Evolutionary conservation across 1,284 basidiomycete species (phyloP).

Genomic region (Fistulinella cinereoalba): DNA sequence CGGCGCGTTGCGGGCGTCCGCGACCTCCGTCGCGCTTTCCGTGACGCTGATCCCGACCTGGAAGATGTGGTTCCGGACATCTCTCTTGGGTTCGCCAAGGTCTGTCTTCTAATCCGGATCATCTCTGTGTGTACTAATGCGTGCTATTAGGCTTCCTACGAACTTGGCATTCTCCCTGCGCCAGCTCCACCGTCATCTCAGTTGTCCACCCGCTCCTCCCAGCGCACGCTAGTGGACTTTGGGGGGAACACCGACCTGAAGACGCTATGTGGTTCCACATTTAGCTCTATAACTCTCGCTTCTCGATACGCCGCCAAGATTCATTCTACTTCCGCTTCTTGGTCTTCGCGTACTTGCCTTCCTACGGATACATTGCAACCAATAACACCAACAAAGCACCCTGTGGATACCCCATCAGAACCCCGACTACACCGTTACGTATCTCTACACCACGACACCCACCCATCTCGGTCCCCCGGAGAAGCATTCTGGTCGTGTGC

Average conservation of each 20-base stretch:
- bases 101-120: constrained; percentile 9
- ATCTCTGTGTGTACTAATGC: constrained; percentile 4
- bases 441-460: constrained; percentile 8
- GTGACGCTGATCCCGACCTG: constrained; percentile 8
- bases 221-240: constrained; percentile 26
- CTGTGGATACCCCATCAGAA: constrained; percentile 7
- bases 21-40: constrained; percentile 28
- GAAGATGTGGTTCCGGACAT: constrained; percentile 6
- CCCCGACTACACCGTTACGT: constrained; percentile 12
- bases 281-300: constrained; percentile 22
- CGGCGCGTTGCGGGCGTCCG: constrained; percentile 25
- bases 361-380: constrained; percentile 9
- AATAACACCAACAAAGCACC: constrained; percentile 7
- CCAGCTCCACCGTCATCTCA: constrained; percentile 6
- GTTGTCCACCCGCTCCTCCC: constrained; percentile 22
- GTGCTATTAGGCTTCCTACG: constrained; percentile 15
- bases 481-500: constrained; percentile 30
- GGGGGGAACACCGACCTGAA: constrained; percentile 17
- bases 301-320: constrained; percentile 19
- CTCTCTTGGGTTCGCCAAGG: constrained; percentile 18
- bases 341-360: constrained; percentile 3
- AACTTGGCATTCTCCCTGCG: constrained; percentile 23
- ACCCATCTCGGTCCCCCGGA: constrained; percentile 5
- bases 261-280: constrained; percentile 17
- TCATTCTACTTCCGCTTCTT: constrained; percentile 10